phyloP scores from a whole-genome alignment of 1,139 yeast genomes.

The Candida sp. region DNA sequence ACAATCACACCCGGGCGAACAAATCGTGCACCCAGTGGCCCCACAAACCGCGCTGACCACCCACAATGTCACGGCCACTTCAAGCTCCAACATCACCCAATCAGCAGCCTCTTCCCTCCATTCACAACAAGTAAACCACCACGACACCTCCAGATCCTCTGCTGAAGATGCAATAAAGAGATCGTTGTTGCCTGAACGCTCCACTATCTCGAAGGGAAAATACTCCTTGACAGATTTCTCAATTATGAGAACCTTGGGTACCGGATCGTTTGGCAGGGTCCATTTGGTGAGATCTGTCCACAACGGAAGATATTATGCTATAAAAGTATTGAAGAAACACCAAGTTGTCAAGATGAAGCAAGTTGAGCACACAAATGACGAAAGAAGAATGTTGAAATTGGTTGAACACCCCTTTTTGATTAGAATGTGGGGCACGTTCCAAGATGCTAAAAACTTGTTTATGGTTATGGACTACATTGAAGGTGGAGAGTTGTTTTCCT shows the following conservation, averaged over 20 bases:
- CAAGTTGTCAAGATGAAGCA: slow-evolving; percentile 66
- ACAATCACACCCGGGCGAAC: slow-evolving; percentile 18
- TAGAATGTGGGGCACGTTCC: slow-evolving; percentile 70
- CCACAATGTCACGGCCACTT: slow-evolving; percentile 13
- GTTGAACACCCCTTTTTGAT: slow-evolving; percentile 64
- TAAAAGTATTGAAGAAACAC: slow-evolving; percentile 60
- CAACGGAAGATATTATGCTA: slow-evolving; percentile 63
- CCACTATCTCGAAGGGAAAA: slow-evolving; percentile 56
- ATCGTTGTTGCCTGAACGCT: slow-evolving; percentile 35
- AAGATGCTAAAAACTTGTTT: slow-evolving; percentile 57
- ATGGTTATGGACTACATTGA: slow-evolving; percentile 70
- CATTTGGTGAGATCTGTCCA: slow-evolving; percentile 62
- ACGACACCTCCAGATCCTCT: slow-evolving; percentile 17
- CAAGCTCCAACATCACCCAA: slow-evolving; percentile 12
- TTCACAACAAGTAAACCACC: slow-evolving; percentile 10
- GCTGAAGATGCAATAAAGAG: slow-evolving; percentile 31
- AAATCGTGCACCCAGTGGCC: slow-evolving; percentile 13
- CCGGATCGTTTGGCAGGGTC: slow-evolving; percentile 66
- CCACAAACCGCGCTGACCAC: slow-evolving; percentile 15
- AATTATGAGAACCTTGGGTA: slow-evolving; percentile 59
- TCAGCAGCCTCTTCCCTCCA: slow-evolving; percentile 5
- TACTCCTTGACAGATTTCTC: slow-evolving; percentile 57
- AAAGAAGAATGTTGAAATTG: slow-evolving; percentile 57
- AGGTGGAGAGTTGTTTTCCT: slow-evolving; percentile 63
- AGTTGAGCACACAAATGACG: slow-evolving; percentile 68